Base-by-base conservation (phyloP, 495 filamentous ascomycete species). In the Xylaria flabelliformis region DNA sequence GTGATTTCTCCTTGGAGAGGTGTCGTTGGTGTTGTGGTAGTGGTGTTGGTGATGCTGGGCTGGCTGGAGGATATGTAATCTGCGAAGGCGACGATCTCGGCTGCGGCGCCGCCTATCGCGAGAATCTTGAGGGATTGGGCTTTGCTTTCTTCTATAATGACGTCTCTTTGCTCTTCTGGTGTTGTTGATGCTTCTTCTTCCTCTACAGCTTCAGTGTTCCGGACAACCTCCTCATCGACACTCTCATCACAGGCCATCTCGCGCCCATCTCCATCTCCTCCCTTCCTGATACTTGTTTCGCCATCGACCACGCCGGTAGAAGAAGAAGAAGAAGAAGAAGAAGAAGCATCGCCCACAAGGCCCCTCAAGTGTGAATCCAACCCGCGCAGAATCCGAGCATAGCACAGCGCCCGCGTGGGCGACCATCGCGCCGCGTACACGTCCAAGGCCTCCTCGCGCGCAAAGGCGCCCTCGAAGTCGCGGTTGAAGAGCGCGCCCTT, bases 351-450 rank as follows among this genome's bases (percentile, higher is more conserved):
- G 15, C 53, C 15, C 41, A 59, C 58, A 1, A 80, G 48, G 13
- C 74, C 71, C 69, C 58, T 72, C 21, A 90, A 36, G 42, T 87
- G 77, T 1, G 79, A 77, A 24, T 72, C 72, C n/a, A 87, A 79
- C 44, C 85, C 86, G 24, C 81, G 73, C 39, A 98, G 85, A 5
- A 97, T 77, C 8, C 88, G 83, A 42, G 87, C 80, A 82, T 98
- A 99, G 71, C 91, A 93, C 34, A 97, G 82, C 3, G 93, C 92
- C 51, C 96, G 81, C 44, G 90, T 88, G 13, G 95, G 91, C 78
- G 93, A 97, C 93, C 93, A 99, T 67, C 96, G 84, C 71, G 92
- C 85, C 5, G 93, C 92, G 83, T 99, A 99, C 6, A 91, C 94
- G 51, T 90, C 85, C 24, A 97, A 84, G 50, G 90, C 83, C 56